Percentiles rank a stretch among this genome's conserved stretches.
phyloP scores from a whole-genome alignment of 306 rosid species.

The Albizia julibrissin region DNA sequence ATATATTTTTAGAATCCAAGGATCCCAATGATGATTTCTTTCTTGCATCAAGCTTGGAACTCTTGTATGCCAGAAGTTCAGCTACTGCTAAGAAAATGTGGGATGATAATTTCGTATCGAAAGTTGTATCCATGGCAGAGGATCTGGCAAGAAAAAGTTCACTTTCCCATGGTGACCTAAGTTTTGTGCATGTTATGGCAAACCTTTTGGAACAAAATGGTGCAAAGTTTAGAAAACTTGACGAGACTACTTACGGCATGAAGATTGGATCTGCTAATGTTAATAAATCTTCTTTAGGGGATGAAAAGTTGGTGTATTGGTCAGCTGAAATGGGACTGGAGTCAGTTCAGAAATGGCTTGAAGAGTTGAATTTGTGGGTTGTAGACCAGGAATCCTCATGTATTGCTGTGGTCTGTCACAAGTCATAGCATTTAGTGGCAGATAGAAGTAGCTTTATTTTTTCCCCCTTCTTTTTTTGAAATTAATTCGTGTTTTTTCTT shows the following conservation, averaged over 20 bases:
- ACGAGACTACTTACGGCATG: slow-evolving; percentile 43
- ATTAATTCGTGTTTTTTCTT: not conserved
- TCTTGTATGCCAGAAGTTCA: slow-evolving; percentile 59
- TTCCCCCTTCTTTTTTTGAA: not conserved
- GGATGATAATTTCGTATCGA: slow-evolving; percentile 40
- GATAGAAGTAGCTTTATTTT: slow-evolving; percentile 32
- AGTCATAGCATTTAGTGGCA: slow-evolving; percentile 52
- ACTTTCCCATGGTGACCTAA: slow-evolving; percentile 24
- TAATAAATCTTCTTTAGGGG: slow-evolving; percentile 47
- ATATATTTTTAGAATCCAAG: slow-evolving; percentile 33
- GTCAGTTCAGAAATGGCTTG: slow-evolving; percentile 58
- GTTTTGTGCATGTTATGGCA: slow-evolving; percentile 48
- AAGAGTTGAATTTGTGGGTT: slow-evolving; percentile 66
- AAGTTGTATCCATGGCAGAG: slow-evolving; percentile 41
- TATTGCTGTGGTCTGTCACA: slow-evolving; percentile 78
- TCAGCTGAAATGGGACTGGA: slow-evolving; percentile 43
- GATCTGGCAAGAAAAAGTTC: slow-evolving; percentile 49
- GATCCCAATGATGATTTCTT: slow-evolving; percentile 45
- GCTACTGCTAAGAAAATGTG: slow-evolving; percentile 54
- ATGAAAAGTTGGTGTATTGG: slow-evolving; percentile 68
- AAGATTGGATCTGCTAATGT: slow-evolving; percentile 39
- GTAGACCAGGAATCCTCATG: slow-evolving; percentile 70
- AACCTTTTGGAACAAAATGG: slow-evolving; percentile 44
- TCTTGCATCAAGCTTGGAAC: slow-evolving; percentile 51
- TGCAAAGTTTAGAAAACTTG: slow-evolving; percentile 31